phyloP scores from a whole-genome alignment of 805 yeast genomes.

The Candida ulmi region DNA sequence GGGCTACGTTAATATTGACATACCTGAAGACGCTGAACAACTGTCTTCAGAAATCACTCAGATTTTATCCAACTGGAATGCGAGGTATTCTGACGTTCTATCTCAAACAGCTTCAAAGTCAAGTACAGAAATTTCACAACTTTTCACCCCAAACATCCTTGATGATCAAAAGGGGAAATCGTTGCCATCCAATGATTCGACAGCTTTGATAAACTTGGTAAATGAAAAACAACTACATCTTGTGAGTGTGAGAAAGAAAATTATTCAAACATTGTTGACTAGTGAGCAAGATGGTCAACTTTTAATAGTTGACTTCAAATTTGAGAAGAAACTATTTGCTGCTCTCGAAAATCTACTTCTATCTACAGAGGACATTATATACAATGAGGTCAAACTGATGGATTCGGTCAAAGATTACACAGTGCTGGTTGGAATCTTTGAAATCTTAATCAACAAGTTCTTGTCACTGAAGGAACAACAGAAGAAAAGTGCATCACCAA shows the following conservation, averaged over 20 bases:
- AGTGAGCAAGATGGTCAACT: slow-evolving; percentile 17
- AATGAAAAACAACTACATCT: slow-evolving; percentile 28
- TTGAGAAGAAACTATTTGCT: slow-evolving; percentile 26
- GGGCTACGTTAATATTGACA: slow-evolving; percentile 1
- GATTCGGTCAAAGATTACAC: slow-evolving; percentile 4
- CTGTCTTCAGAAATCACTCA: slow-evolving; percentile 7
- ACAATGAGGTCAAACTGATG: not conserved
- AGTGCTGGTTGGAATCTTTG: slow-evolving; percentile 34
- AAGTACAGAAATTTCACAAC: slow-evolving; percentile 21
- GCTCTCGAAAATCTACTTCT: slow-evolving; percentile 14
- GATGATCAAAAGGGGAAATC: slow-evolving; percentile 12
- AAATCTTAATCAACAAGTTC: slow-evolving; percentile 40
- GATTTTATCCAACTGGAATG: slow-evolving; percentile 8
- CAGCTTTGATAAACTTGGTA: slow-evolving; percentile 4
- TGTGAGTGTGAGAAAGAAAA: slow-evolving; percentile 30
- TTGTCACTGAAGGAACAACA: slow-evolving; percentile 24
- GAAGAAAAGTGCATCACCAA: slow-evolving; percentile 4
- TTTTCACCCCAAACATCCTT: slow-evolving; percentile 25
- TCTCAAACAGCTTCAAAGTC: not conserved
- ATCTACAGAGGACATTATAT: slow-evolving; percentile 20
- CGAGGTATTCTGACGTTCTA: slow-evolving; percentile 11
- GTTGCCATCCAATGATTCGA: not conserved
- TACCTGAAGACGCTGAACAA: not conserved
- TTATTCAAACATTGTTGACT: slow-evolving; percentile 23
- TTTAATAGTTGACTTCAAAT: slow-evolving; percentile 30